Percentiles rank a stretch among this genome's conserved stretches.
Evolutionary conservation across 352 stramenopile genomes (phyloP).

Genomic region (Phytopythium aichiense): DNA sequence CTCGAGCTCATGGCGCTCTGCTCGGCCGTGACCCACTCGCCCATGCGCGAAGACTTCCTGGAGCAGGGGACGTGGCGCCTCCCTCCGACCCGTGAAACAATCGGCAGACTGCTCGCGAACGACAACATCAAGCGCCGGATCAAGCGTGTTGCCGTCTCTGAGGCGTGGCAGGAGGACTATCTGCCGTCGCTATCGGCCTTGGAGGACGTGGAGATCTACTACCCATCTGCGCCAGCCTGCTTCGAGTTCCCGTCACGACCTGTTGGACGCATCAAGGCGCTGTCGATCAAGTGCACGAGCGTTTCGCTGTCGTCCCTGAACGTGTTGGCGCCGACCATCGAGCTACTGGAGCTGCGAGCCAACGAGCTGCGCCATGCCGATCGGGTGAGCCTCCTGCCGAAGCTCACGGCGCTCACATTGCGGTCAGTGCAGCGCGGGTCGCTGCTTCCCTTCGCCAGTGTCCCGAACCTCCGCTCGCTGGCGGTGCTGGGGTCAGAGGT

Average conservation of each 20-base stretch:
- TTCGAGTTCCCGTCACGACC: not conserved
- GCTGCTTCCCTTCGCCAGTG: not conserved
- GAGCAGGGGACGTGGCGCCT: not conserved
- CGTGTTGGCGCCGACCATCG: not conserved
- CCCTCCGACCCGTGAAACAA: not conserved
- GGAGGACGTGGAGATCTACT: not conserved
- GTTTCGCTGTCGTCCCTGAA: not conserved
- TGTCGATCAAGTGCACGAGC: not conserved
- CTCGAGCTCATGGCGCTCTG: not conserved
- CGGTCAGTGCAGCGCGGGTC: not conserved
- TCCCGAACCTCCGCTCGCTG: not conserved
- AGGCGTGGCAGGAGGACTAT: not conserved
- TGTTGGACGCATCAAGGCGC: not conserved
- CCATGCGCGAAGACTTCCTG: not conserved
- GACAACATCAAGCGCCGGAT: not conserved
- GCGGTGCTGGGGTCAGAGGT: not conserved
- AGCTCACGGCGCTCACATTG: not conserved
- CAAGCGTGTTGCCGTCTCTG: not conserved
- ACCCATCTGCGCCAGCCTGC: not conserved
- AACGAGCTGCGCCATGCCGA: not conserved
- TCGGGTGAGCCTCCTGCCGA: not conserved
- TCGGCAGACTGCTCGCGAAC: not conserved
- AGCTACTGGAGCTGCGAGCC: not conserved
- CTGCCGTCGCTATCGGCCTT: not conserved
- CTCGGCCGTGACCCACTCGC: slow-evolving; percentile 1